phyloP scores from a whole-genome alignment of 2,329 filamentous ascomycete species.

The Colletotrichum spinosum region DNA sequence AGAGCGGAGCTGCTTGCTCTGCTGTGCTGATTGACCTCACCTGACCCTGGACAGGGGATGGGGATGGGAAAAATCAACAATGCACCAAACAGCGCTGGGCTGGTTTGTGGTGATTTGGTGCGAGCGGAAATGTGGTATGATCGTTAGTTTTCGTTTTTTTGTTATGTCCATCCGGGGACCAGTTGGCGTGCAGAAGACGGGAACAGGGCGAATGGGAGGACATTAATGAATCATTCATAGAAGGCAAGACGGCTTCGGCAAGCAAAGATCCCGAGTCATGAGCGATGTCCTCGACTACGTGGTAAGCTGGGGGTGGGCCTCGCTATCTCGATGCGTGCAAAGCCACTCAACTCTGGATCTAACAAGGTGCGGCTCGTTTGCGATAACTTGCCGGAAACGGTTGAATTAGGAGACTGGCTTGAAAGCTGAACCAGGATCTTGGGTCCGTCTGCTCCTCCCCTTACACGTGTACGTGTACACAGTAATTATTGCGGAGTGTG shows the following conservation, averaged over 20 bases:
- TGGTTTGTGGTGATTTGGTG: too few relatives aligned
- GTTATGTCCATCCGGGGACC: constrained; percentile 2
- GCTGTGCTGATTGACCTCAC: too few relatives aligned
- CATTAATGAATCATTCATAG: constrained; percentile 36
- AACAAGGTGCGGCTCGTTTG: constrained; percentile 1
- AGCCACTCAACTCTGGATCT: too few relatives aligned
- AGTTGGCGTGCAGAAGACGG: constrained; percentile 11
- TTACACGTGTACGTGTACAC: too few relatives aligned
- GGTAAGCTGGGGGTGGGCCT: not conserved
- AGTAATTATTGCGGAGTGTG: too few relatives aligned
- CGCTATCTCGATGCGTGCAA: too few relatives aligned
- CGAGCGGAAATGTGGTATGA: too few relatives aligned
- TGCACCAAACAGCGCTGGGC: too few relatives aligned
- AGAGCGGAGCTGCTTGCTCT: not conserved
- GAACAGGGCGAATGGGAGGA: constrained; percentile 31
- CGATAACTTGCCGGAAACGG: too few relatives aligned
- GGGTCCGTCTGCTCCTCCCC: too few relatives aligned
- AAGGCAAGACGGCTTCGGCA: constrained; percentile 11
- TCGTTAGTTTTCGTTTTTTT: not conserved
- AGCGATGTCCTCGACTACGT: not conserved
- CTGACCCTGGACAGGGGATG: not conserved
- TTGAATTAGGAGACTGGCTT: too few relatives aligned
- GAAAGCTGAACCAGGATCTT: too few relatives aligned
- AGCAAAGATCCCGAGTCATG: constrained; percentile 34
- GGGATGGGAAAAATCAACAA: not conserved